phyloP scores from a whole-genome alignment of 495 filamentous ascomycete species.

The Mycothermus thermophilus region DNA sequence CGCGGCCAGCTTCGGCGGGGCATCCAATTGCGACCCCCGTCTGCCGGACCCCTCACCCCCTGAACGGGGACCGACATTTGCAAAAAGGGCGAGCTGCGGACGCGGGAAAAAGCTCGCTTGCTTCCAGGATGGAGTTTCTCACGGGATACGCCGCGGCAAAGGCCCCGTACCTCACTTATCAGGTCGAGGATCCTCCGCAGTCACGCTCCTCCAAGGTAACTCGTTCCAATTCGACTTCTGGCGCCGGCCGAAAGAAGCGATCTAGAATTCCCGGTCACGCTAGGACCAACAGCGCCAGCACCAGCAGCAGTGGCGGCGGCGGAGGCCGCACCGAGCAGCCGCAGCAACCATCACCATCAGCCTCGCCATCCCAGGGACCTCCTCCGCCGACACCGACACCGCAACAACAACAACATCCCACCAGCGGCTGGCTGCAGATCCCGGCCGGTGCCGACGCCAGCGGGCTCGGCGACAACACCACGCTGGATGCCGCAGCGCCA shows the following conservation, averaged over 20 bases:
- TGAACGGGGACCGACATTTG: conserved; percentile 2
- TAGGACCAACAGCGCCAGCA: conserved; percentile 20
- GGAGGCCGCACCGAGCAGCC: conserved; percentile 10
- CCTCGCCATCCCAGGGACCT: not conserved
- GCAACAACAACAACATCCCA: no score
- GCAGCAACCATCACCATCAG: conserved; percentile 2
- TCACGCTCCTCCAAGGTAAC: conserved; percentile 11
- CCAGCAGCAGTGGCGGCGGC: conserved; percentile 21
- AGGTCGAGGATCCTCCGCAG: conserved; percentile 17
- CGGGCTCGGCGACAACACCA: conserved; percentile 2
- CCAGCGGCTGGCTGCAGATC: conserved; percentile 10
- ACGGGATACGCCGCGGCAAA: conserved; percentile 22
- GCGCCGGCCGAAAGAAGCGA: conserved; percentile 13
- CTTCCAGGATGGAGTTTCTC: conserved; percentile 22
- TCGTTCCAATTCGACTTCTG: conserved; percentile 25
- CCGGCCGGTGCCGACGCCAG: conserved; percentile 7
- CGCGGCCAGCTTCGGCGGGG: conserved; percentile 4
- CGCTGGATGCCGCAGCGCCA: conserved; percentile 1
- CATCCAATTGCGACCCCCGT: conserved; percentile 2
- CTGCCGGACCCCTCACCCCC: not conserved
- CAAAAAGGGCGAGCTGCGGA: no score
- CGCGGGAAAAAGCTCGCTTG: conserved; percentile 10
- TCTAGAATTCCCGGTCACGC: conserved; percentile 17
- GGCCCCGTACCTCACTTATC: conserved; percentile 24
- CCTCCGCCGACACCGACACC: not conserved